Conservation (phyloP, 78 protist genomes). For the Andalucia godoyi region DNA sequence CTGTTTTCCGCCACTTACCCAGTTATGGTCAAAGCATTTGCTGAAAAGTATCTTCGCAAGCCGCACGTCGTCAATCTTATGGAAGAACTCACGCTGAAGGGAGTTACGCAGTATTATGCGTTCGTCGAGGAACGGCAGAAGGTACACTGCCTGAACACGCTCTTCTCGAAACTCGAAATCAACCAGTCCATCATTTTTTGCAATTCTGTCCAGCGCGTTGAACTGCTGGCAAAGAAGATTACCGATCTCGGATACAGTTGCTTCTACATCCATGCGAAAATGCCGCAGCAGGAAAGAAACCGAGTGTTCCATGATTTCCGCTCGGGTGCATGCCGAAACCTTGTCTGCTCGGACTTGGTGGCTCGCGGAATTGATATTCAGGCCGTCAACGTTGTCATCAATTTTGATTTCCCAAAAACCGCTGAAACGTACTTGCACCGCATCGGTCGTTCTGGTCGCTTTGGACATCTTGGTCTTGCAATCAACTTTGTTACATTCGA, state of each 20-base stretch:
- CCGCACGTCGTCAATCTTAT: constrained; percentile 90
- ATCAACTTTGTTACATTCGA: constrained; percentile 94
- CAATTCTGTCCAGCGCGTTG: constrained; percentile 90
- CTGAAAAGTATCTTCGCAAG: constrained; percentile 45
- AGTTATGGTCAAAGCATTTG: constrained; percentile 69
- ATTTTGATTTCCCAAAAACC: constrained; percentile 93
- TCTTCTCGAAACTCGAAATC: constrained; percentile 89
- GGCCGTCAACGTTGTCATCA: constrained; percentile 97
- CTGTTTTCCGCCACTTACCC: constrained; percentile 97
- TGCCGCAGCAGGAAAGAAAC: constrained; percentile 91
- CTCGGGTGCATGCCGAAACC: constrained; percentile 83
- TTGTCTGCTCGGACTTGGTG: constrained; percentile 94
- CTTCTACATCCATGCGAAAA: constrained; percentile 96
- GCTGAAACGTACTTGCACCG: constrained; percentile 96
- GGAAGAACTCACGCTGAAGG: constrained; percentile 96
- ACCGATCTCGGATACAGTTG: constrained; percentile 89
- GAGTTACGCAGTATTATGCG: constrained; percentile 96
- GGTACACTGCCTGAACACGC: constrained; percentile 91
- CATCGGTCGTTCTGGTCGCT: constrained; percentile 97
- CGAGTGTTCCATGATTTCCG: constrained; percentile 97
- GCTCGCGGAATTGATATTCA: constrained; percentile 96
- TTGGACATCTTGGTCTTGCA: constrained; percentile 96
- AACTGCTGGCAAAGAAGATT: constrained; percentile 86
- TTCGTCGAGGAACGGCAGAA: constrained; percentile 95
- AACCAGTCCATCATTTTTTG: constrained; percentile 98